phyloP scores from a whole-genome alignment of 208 protist genomes.

The Leptomonas seymouri region DNA sequence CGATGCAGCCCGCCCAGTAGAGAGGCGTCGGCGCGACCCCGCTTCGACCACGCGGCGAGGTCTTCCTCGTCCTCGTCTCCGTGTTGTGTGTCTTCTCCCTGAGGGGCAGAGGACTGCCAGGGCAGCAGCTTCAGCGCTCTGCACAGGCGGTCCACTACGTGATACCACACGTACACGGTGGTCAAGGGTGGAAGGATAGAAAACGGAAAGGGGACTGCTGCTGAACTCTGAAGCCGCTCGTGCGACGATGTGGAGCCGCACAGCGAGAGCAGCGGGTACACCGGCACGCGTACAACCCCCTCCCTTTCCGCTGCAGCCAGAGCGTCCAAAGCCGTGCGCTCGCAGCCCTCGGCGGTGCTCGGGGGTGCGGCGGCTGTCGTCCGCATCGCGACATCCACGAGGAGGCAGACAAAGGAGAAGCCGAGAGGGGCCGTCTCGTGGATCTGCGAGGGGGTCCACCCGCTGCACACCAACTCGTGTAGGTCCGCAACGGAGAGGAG shows the following conservation, averaged over 20 bases:
- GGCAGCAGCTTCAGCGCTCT: constrained; percentile 20
- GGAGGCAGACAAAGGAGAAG: constrained; percentile 21
- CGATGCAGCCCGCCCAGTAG: constrained; percentile 21
- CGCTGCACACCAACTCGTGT: constrained; percentile 24
- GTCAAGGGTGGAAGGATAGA: constrained; percentile 22
- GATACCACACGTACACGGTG: constrained; percentile 36
- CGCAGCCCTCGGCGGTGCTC: constrained; percentile 8
- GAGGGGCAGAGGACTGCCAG: neutral
- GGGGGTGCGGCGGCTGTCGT: neutral
- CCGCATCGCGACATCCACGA: constrained; percentile 23
- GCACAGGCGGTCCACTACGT: constrained; percentile 23
- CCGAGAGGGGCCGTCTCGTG: constrained; percentile 19
- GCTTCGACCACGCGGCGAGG: constrained; percentile 7
- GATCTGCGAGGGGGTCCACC: constrained; percentile 17
- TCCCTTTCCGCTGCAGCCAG: constrained; percentile 16
- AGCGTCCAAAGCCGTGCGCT: constrained; percentile 1
- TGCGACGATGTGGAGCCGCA: neutral
- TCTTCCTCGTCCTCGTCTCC: neutral
- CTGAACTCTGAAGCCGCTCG: neutral
- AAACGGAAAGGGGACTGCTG: constrained; percentile 22
- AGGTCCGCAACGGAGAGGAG: constrained; percentile 35
- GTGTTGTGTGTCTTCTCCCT: neutral
- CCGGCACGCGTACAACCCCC: constrained; percentile 1
- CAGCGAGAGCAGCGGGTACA: constrained; percentile 27
- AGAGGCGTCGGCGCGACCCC: constrained; percentile 1